Evolutionary conservation across 441 rosid species (phyloP), one percentile per base, ranked within the genome.

Genomic region (Brassica balearica): DNA sequence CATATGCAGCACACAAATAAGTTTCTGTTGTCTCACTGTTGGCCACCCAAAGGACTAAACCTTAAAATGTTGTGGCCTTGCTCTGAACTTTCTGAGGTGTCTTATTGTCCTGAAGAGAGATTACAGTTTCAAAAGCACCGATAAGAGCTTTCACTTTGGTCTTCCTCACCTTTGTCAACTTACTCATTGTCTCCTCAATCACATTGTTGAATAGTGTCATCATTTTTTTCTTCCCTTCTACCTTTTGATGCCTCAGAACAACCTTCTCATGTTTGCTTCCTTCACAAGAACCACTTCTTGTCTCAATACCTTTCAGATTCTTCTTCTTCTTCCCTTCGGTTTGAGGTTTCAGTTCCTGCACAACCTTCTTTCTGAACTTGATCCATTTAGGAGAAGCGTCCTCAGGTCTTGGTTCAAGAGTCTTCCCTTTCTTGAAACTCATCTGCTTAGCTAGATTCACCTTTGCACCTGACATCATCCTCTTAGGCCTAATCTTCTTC

Each of bases 101-200:
- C 29, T 74, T 84, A 68, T 67, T 62, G 63, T 88, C 86, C 48
- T 84, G 87, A 77, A 84, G 85, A 68, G 89, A 85, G 58, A 85
- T 86, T 32, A 88, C 85, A 59, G 88, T 72, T 78, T 90, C 94
- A 66, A 90, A 90, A 71, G 90, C 92, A 59, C 88, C 89, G 25
- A 88, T 87, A 82, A 90, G 83, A 43, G 90, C 90, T 79, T 83
- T 86, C 34, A 90, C 94, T 81, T 87, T 90, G 64, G 81, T 79
- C 60, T 84, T 81, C 81, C 86, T 88, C 41, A 78, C 71, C 72
- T 79, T 63, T 4, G 74, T 85, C 6, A 90, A 81, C 85, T 67
- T 84, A 74, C 34, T 86, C 73, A 85, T 72, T 5, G 90, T 86
- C 82, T 90, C 84, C 72, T 89, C 89, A 11, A 89, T 85, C 77